These are phyloP conservation scores for Paecilomyces variotii DNA, from an alignment of 2,329 filamentous ascomycete species.

Conservation along the genomic window DNA sequence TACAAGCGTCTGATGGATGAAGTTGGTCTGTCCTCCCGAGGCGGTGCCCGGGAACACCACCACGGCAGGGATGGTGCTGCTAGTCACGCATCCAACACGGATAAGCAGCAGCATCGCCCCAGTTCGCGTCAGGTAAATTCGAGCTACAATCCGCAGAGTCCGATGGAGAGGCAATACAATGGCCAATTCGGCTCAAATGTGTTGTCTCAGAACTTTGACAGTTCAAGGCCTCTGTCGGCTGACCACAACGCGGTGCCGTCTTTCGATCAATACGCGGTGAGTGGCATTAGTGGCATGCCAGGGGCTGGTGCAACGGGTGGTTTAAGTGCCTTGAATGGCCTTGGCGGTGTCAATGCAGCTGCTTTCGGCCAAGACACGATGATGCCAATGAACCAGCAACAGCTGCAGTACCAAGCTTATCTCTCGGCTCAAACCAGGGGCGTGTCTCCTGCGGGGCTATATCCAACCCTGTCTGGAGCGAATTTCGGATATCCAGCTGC, in stretches of 20 bases:
- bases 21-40: constrained; percentile 67
- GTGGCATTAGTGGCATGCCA: constrained; percentile 20
- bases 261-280: constrained; percentile 32
- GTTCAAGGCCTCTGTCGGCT: constrained; percentile 26
- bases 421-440: constrained; percentile 40
- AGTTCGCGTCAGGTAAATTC: constrained; percentile 32
- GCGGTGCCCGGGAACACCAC: constrained; percentile 31
- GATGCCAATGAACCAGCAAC: constrained; percentile 39
- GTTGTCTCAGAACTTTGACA: constrained; percentile 28
- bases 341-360: constrained; percentile 20
- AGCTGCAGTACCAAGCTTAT: constrained; percentile 52
- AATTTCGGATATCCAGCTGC: constrained; percentile 37
- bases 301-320: constrained; percentile 12
- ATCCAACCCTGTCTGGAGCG: constrained; percentile 37
- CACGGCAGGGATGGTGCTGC: constrained; percentile 28
- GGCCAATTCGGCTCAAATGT: constrained; percentile 30
- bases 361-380: constrained; percentile 32
- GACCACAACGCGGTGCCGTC: constrained; percentile 27
- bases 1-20: constrained; percentile 99
- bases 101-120: constrained; percentile 37
- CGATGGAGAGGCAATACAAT: constrained; percentile 36
- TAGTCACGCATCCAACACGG: constrained; percentile 24
- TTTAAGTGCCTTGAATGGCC: constrained; percentile 20
- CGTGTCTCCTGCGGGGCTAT: constrained; percentile 37
- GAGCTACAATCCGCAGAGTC: constrained; percentile 27